A percentile compares a stretch with the other conserved stretches of the same genome.
phyloP scores from a whole-genome alignment of 2,329 filamentous ascomycete genomes.

The Aspergillus novoparasiticus region DNA sequence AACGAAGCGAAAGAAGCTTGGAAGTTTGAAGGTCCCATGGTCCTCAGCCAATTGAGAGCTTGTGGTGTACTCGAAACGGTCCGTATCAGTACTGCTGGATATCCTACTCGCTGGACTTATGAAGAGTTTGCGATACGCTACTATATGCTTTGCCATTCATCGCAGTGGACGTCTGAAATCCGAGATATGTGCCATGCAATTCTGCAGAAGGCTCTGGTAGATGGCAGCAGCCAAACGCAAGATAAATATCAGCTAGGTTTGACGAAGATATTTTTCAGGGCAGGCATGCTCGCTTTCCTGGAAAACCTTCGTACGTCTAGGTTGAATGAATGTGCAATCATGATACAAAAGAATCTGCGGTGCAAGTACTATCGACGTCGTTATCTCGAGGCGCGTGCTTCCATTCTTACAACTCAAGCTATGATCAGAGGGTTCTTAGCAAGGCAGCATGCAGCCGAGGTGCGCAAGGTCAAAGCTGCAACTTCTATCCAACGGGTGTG shows the following conservation, averaged over 20 bases:
- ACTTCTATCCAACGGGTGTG: constrained; percentile 95
- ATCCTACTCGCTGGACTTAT: constrained; percentile 97
- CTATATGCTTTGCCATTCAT: constrained; percentile 94
- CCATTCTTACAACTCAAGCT: constrained; percentile 80
- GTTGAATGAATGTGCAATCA: constrained; percentile 88
- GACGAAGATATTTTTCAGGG: constrained; percentile 99
- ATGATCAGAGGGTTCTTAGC: constrained; percentile 76
- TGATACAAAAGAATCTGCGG: constrained; percentile 98
- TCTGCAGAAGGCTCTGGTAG: constrained; percentile 81
- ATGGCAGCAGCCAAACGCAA: constrained; percentile 69
- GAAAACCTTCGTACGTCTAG: constrained; percentile 90
- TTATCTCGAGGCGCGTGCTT: constrained; percentile 82
- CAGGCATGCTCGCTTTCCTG: constrained; percentile 96
- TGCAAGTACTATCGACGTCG: constrained; percentile 93
- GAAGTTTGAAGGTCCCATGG: constrained; percentile 99
- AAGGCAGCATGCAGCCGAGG: constrained; percentile 74
- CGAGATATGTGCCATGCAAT: constrained; percentile 93
- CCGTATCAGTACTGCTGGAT: constrained; percentile 94
- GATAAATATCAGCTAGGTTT: constrained; percentile 98
- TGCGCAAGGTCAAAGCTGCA: constrained; percentile 80
- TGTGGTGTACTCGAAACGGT: constrained; percentile 99
- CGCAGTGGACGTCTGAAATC: constrained; percentile 90
- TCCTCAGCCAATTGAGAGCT: constrained; percentile 91
- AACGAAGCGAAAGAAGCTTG: constrained; percentile 96
- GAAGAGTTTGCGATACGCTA: constrained; percentile 97